Evolutionary conservation across 2,329 filamentous ascomycete species (phyloP), one percentile per base, ranked within the genome.

Genomic region (Zymoseptoria ardabiliae): DNA sequence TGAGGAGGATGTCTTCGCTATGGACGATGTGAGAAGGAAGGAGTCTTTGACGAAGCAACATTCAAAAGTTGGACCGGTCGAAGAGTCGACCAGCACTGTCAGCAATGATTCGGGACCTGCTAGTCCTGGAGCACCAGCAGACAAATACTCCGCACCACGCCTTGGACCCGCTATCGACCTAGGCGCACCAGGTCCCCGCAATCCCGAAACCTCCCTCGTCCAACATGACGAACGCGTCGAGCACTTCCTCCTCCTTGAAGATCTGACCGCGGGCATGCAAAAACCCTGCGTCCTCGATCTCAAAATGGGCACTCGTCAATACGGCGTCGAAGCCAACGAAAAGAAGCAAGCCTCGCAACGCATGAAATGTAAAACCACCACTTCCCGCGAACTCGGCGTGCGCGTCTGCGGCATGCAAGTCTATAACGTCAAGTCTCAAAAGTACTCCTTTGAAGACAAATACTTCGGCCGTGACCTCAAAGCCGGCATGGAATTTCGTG

Each of bases 281-380:
- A 86, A 89, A 55, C 94, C 94, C 4, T 97, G 94, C 75, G 96
- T 99, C 61, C 88, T 99, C 74, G 94, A 99, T 72, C 80, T 99
- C 63, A 99, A 99, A 73, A 99, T 99, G 94, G 94, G 94, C 20
- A 99, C 94, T 7, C 87, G 94, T 2, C 94, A 99, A 71, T 97
- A 97, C 72, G 94, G 94, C 7, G 85, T 97, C 11, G 92, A 97
- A 66, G 94, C 94, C 2, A 86, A 83, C 56, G 86, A 91, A 50
- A 96, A 96, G 79, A 99, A 99, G 74, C 90, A 92, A 70, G 86
- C 88, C 61, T 97, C 94, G 0, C 94, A 99, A 74, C 85, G 90
- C 59, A 87, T 90, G 66, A 99, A 99, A 74, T 97, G 94, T 74
- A 88, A 90, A 64, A 87, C 84, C 63, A 99, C 94, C 0, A 99